phyloP scores from a whole-genome alignment of 208 protist species.

The Leishmania tropica region DNA sequence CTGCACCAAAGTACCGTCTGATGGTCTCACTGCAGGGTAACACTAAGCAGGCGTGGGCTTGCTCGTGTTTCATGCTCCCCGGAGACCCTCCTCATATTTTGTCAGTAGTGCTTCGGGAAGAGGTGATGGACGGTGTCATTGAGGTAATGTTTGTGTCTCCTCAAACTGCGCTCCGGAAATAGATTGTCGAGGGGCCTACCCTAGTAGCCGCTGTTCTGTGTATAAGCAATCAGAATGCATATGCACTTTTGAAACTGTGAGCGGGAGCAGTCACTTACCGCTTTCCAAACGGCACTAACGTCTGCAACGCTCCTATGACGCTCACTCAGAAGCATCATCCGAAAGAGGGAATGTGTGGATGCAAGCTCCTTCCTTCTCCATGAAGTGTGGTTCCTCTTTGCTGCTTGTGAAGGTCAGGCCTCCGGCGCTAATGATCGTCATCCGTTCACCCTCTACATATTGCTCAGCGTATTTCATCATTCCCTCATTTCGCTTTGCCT shows the following conservation, averaged over 20 bases:
- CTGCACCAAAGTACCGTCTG: not conserved
- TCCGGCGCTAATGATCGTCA: not conserved
- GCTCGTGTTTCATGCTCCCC: constrained; percentile 7
- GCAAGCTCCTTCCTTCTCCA: not conserved
- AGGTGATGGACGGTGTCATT: not conserved
- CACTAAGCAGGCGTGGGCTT: constrained; percentile 8
- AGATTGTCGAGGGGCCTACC: not conserved
- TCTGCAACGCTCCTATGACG: not conserved
- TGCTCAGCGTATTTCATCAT: not conserved
- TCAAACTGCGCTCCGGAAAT: not conserved
- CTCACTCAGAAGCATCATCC: not conserved
- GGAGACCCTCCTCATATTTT: constrained; percentile 1
- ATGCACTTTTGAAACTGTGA: not conserved
- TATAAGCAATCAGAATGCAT: not conserved
- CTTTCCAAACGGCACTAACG: not conserved
- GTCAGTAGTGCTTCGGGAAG: not conserved
- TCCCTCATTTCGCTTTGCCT: not conserved
- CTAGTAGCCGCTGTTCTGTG: not conserved
- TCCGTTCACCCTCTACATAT: not conserved
- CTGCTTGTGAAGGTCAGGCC: too few relatives aligned
- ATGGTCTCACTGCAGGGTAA: constrained; percentile 17
- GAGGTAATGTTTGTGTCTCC: constrained; percentile 3
- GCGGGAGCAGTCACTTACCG: not conserved
- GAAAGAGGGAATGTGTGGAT: not conserved
- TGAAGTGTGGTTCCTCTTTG: not conserved